Evolutionary conservation across 192 early-diverging fungal genomes (phyloP).

Genomic region (Gaertneriomyces sp.): DNA sequence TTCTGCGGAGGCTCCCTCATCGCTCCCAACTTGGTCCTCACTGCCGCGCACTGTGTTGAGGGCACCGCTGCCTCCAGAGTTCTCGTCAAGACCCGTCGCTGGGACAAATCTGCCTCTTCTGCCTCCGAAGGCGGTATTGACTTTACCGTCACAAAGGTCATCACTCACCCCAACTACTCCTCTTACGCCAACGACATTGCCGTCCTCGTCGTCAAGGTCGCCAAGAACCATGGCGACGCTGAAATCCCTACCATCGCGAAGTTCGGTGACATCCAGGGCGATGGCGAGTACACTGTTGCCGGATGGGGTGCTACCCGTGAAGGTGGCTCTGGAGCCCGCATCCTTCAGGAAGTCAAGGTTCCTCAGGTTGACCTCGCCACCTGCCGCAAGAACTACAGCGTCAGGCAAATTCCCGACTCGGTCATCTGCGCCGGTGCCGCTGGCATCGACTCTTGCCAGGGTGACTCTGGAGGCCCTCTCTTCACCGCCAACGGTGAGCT

Average conservation of each 20-base stretch:
- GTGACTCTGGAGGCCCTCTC: constrained; percentile 9
- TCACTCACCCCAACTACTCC: constrained; percentile 1
- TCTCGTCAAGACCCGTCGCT: background rate
- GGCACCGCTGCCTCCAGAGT: background rate
- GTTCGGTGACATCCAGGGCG: background rate
- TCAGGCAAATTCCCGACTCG: background rate
- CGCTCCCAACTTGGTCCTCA: constrained; percentile 1
- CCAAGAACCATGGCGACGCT: background rate
- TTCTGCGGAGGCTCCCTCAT: constrained; percentile 5
- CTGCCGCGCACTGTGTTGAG: background rate
- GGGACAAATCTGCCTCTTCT: background rate
- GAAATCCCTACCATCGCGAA: background rate
- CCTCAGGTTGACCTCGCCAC: background rate
- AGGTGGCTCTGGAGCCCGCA: background rate
- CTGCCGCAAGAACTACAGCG: background rate
- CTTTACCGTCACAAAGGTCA: background rate
- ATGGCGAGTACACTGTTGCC: background rate
- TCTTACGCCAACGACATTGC: background rate
- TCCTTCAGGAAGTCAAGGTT: constrained; percentile 4
- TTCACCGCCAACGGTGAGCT: background rate
- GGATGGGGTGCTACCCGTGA: background rate
- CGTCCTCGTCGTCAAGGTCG: background rate
- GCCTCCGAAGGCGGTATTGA: background rate
- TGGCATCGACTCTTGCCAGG: constrained; percentile 6
- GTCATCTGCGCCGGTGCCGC: constrained; percentile 1